Conservation (phyloP, 1,284 basidiomycete genomes). For the Phellopilus nigrolimitatus region DNA sequence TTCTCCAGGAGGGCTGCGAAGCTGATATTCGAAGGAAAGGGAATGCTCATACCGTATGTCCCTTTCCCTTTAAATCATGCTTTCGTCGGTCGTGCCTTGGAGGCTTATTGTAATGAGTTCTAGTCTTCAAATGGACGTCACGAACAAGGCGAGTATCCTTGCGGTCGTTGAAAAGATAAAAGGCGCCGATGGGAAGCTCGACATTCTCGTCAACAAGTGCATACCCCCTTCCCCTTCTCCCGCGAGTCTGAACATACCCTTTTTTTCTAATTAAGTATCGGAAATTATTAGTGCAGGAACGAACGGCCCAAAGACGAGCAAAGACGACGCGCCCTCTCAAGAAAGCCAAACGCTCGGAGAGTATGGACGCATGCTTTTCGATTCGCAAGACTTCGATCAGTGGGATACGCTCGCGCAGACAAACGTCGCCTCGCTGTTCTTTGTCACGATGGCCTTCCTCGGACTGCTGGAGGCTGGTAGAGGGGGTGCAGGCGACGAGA, state of each 20-base stretch:
- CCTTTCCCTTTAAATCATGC: neutral
- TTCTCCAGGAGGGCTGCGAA: constrained; percentile 52
- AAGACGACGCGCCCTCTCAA: constrained; percentile 9
- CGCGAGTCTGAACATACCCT: neutral
- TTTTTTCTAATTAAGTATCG: neutral
- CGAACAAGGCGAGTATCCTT: constrained; percentile 28
- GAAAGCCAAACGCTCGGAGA: constrained; percentile 21
- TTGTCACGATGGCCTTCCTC: constrained; percentile 31
- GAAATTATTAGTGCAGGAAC: constrained; percentile 24
- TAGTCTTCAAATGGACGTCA: constrained; percentile 27
- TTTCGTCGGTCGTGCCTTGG: neutral
- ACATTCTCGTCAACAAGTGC: constrained; percentile 34
- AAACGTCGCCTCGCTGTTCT: constrained; percentile 28
- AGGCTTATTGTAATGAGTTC: neutral
- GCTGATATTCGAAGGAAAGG: constrained; percentile 36
- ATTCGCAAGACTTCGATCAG: constrained; percentile 25
- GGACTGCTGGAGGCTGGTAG: constrained; percentile 29
- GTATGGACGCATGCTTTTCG: constrained; percentile 21
- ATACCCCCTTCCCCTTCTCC: neutral
- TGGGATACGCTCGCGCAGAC: constrained; percentile 20
- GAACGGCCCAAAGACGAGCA: constrained; percentile 20
- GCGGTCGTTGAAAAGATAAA: constrained; percentile 27
- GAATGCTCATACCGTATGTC: constrained; percentile 22
- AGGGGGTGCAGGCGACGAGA: constrained; percentile 21
- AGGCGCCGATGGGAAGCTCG: constrained; percentile 29